phyloP scores from a whole-genome alignment of 1,139 yeast genomes.

The Pichia cactophila region DNA sequence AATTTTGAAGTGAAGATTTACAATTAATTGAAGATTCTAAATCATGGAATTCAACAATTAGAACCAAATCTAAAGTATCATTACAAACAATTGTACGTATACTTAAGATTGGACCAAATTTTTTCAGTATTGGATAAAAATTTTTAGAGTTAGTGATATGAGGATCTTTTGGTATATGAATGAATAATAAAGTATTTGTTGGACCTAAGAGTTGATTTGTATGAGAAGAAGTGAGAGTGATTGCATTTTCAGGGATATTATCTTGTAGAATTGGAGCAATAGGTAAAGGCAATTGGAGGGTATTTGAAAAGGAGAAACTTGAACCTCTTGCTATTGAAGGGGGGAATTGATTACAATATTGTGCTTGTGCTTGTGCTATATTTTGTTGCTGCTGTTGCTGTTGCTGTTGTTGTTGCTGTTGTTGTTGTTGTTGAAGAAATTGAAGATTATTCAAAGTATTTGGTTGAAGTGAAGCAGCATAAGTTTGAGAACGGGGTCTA shows the following conservation, averaged over 20 bases:
- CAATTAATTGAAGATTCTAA: slow-evolving; percentile 75
- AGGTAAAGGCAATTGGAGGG: slow-evolving; percentile 5
- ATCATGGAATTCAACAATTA: slow-evolving; percentile 65
- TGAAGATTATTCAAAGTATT: background rate
- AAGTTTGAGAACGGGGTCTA: slow-evolving; percentile 38
- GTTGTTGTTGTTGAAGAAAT: background rate
- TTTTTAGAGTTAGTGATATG: slow-evolving; percentile 24
- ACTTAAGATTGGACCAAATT: slow-evolving; percentile 48
- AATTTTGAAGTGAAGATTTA: slow-evolving; percentile 67
- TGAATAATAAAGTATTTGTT: slow-evolving; percentile 67
- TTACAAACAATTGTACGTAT: slow-evolving; percentile 49
- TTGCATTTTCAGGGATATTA: slow-evolving; percentile 43
- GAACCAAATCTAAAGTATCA: slow-evolving; percentile 32
- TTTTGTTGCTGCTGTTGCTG: slow-evolving; percentile 17
- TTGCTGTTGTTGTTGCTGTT: slow-evolving; percentile 8
- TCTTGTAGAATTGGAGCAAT: slow-evolving; percentile 37
- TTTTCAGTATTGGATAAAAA: slow-evolving; percentile 28
- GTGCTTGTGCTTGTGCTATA: slow-evolving; percentile 4
- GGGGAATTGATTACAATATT: slow-evolving; percentile 3
- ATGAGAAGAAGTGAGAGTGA: slow-evolving; percentile 53
- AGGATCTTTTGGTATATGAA: slow-evolving; percentile 53
- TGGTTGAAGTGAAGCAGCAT: slow-evolving; percentile 16
- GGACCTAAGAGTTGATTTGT: slow-evolving; percentile 68
- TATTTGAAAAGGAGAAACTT: slow-evolving; percentile 15
- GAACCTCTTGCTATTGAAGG: slow-evolving; percentile 10